Evolutionary conservation across 495 filamentous ascomycete genomes (phyloP), one percentile per base, ranked within the genome.

Genomic region (Neurospora sp.): DNA sequence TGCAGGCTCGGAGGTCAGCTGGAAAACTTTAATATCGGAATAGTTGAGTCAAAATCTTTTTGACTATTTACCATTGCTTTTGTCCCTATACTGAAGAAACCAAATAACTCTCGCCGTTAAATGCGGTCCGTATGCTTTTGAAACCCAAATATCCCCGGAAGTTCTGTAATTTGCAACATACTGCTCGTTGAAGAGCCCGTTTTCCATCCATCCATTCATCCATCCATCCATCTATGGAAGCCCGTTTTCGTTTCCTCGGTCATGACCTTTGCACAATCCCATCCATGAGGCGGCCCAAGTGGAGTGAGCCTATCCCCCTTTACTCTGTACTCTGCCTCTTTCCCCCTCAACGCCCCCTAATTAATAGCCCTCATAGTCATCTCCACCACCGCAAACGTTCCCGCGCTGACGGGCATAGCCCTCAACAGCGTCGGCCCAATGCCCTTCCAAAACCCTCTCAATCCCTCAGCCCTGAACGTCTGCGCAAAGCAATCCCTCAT

Each of bases 371-470:
- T 79, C 88, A 89, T 88, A n/a, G 87, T 89, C 79, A 88, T 83
- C 81, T 90, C 89, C 45, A 88, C 89, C 81, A 95, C 93, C 74
- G 93, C 93, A 86, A 99, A 99, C 54, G 96, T 99, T 69, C 95
- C 95, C 28, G 96, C 96, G 77, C 92, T 95, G 38, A 99, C 96
- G 34, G 96, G 96, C 96, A 98, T 96, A 69, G 96, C 96, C 80
- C 96, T 93, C 82, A 97, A 82, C 79, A 98, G 81, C 73, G 96
- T 98, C n/a, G 96, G 96, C 8, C 88, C 94, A 73, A 99, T 88
- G 17, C 96, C 96, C 87, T 92, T 97, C 94, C 94, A 98, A 85
- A 99, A 98, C 5, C 94, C 96, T 62, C 89, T 84, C 75, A 89
- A 74, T 5, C 96, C 96, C 82, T 97, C 94, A 31, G 82, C 84